Evolutionary conservation across 1,139 yeast genomes (phyloP).

Genomic region (Nakaseomyces nivariensis): DNA sequence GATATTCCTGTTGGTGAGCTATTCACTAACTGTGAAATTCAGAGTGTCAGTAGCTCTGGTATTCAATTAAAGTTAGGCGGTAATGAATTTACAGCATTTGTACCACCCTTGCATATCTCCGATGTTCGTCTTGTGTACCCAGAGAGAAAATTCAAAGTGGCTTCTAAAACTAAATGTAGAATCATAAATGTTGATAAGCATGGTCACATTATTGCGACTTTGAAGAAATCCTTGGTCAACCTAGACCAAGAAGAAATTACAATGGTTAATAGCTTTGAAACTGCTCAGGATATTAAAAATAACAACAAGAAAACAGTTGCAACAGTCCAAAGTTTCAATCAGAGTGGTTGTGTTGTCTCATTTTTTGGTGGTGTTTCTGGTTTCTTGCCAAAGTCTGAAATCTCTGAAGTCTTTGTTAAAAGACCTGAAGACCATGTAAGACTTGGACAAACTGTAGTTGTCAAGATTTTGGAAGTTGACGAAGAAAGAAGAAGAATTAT

Average conservation of each 20-base stretch:
- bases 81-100: slow-evolving; percentile 59
- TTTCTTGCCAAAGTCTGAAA: slow-evolving; percentile 76
- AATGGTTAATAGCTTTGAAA: slow-evolving; percentile 35
- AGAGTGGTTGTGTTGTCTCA: slow-evolving; percentile 71
- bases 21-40: slow-evolving; percentile 47
- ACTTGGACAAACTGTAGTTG: slow-evolving; percentile 76
- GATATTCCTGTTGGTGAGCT: slow-evolving; percentile 73
- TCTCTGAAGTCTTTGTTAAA: slow-evolving; percentile 77
- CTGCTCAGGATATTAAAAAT: slow-evolving; percentile 32
- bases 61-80: slow-evolving; percentile 56
- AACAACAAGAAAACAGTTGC: slow-evolving; percentile 61
- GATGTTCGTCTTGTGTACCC: slow-evolving; percentile 82
- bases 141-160: slow-evolving; percentile 81
- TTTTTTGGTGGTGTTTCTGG: slow-evolving; percentile 76
- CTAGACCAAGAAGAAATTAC: slow-evolving; percentile 49
- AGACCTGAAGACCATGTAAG: slow-evolving; percentile 71
- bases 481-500: slow-evolving; percentile 45
- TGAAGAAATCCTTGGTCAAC: slow-evolving; percentile 75
- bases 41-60: slow-evolving; percentile 59
- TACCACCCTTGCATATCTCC: slow-evolving; percentile 67
- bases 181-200: slow-evolving; percentile 36
- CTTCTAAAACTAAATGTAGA: slow-evolving; percentile 70
- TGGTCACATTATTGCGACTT: slow-evolving; percentile 48
- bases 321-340: slow-evolving; percentile 61
- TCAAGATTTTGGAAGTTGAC: slow-evolving; percentile 53